phyloP scores from a whole-genome alignment of 106 monocot species.

The Dendrobium chrysotoxum region DNA sequence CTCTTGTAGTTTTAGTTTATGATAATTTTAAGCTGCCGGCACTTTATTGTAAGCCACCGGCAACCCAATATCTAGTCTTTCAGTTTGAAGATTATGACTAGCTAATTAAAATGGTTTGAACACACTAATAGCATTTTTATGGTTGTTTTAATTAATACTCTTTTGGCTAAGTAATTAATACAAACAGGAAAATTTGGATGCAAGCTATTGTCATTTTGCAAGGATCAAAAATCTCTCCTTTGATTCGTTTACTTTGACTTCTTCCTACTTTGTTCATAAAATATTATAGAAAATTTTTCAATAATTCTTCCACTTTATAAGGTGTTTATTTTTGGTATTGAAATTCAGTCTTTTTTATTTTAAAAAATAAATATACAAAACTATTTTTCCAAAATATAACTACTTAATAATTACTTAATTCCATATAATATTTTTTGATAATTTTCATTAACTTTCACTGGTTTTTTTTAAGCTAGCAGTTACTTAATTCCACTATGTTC shows the following conservation, averaged over 20 bases:
- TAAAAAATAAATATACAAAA: too few species aligned
- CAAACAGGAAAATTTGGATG: neutral
- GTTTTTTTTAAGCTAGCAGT: too few species aligned
- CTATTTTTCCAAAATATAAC: too few species aligned
- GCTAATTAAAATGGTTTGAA: neutral
- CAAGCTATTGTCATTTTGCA: neutral
- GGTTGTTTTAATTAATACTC: neutral
- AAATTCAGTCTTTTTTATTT: neutral
- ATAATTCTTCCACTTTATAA: neutral
- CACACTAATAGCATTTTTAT: too few species aligned
- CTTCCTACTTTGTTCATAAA: too few species aligned
- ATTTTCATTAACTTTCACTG: too few species aligned
- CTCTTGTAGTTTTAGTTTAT: neutral
- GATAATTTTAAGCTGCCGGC: neutral
- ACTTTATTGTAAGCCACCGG: neutral
- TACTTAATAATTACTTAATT: too few species aligned
- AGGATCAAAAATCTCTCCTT: too few species aligned
- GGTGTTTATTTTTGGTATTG: neutral
- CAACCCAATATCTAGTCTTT: neutral
- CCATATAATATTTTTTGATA: too few species aligned
- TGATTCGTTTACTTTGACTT: too few species aligned
- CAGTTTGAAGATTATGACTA: neutral
- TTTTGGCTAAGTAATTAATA: neutral
- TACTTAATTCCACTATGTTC: too few species aligned
- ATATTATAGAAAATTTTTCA: neutral